Percentiles rank a stretch among this genome's conserved stretches.
Evolutionary conservation across 2,329 filamentous ascomycete genomes (phyloP).

Genomic region (Colletotrichum sp.): DNA sequence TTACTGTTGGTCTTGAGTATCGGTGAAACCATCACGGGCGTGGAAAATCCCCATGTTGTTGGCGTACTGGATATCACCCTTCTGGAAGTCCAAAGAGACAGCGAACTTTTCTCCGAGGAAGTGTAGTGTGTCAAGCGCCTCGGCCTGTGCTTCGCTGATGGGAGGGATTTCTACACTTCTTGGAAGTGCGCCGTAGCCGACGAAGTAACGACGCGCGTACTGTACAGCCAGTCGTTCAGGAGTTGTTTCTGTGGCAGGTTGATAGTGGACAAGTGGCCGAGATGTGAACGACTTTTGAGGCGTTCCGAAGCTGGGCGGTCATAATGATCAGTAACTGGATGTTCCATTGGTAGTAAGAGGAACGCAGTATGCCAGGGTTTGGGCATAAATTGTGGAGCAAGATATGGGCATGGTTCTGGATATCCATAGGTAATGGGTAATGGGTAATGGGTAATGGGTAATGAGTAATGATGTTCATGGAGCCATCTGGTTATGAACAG

Average conservation of each 20-base stretch:
- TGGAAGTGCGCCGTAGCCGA: conserved; percentile 60
- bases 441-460: too few relatives aligned
- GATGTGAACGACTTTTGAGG: conserved; percentile 46
- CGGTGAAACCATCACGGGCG: conserved; percentile 52
- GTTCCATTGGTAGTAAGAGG: not conserved
- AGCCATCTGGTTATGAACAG: not conserved
- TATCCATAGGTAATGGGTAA: too few relatives aligned
- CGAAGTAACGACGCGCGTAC: conserved; percentile 64
- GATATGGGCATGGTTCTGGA: not conserved
- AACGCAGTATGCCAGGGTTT: not conserved
- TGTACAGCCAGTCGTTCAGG: conserved; percentile 64
- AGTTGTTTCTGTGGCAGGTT: conserved; percentile 45
- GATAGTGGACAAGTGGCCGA: conserved; percentile 62
- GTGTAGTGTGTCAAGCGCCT: conserved; percentile 57
- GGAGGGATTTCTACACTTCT: conserved; percentile 60
- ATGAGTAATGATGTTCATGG: too few relatives aligned
- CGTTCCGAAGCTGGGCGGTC: conserved; percentile 53
- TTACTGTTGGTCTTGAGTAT: conserved; percentile 48
- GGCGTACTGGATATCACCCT: conserved; percentile 60
- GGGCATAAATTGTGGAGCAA: not conserved
- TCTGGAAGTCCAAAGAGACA: conserved; percentile 49
- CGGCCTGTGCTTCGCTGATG: conserved; percentile 57
- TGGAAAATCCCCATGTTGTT: conserved; percentile 63
- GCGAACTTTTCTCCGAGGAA: conserved; percentile 52
- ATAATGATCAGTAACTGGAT: not conserved